Base-by-base conservation (phyloP, 1,284 basidiomycete genomes). In the Austroboletus niveus region DNA sequence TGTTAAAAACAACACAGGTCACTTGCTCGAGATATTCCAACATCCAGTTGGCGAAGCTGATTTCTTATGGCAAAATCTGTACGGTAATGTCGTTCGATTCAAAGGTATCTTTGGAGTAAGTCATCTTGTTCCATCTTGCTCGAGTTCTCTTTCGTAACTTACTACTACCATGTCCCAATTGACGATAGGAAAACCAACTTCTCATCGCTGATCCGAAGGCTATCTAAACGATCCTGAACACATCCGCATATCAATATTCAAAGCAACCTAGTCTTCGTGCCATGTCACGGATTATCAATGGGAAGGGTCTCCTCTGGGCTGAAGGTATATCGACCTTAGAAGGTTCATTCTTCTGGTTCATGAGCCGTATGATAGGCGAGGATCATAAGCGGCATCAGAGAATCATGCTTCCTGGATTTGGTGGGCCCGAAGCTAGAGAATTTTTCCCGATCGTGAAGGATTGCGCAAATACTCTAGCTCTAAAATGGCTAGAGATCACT, bases 401-500 rank as follows among this genome's bases (percentile, higher is more conserved):
- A 48, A 64, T 75, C 12, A 64, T 79, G 64, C 61, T 71, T 22
- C 73, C 75, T 0, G 75, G 70, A 3, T 77, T 79, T 44, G 71
- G 74, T 3, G 57, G 62, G 0, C 72, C 73, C 39, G 58, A 60
- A 4, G 60, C 66, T 9, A 71, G 65, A 48, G 68, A 67, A 4
- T 70, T 73, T 29, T 52, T 75, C 1, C 67, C 68, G 0, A 44
- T 74, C 4, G 77, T 79, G 49, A 51, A 45, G 41, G 50, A 39
- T 17, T 64, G 57, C 3, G 65, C 63, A 0, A 57, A 66, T 12
- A 47, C 49, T 12, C 44, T 65, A 30, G 34, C 50, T 66, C 48
- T 60, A 8, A 71, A 71, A 60, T 80, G 77, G 79, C 70, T 66
- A 43, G 75, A 79, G 24, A 55, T 64, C 6, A 60, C 76, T 20